Conservation (phyloP, 306 rosid species). For the Acacia crassicarpa region DNA sequence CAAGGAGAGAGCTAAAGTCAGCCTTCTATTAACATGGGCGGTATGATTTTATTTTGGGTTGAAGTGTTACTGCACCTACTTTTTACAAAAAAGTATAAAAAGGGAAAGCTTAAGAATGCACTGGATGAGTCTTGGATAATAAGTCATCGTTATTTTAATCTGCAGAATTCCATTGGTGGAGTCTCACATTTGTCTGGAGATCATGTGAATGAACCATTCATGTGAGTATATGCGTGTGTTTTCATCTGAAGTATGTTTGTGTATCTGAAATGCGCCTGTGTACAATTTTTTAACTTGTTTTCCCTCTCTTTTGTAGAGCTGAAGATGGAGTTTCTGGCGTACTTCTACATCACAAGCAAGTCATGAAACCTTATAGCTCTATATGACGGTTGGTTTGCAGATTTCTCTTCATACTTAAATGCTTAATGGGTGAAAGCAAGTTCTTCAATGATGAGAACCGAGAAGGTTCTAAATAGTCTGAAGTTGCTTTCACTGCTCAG, state of each 20-base stretch:
- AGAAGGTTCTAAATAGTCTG: slow-evolving; percentile 28
- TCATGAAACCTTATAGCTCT: slow-evolving; percentile 76
- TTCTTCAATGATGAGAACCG: slow-evolving; percentile 13
- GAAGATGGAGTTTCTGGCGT: slow-evolving; percentile 98
- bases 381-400: slow-evolving; percentile 87
- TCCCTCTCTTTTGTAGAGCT: slow-evolving; percentile 57
- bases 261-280: background rate
- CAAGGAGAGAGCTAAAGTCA: slow-evolving; percentile 97
- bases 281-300: slow-evolving; percentile 23
- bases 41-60: slow-evolving; percentile 52
- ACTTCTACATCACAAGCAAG: slow-evolving; percentile 99
- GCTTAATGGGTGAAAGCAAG: slow-evolving; percentile 34
- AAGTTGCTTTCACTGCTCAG: slow-evolving; percentile 15
- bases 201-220: slow-evolving; percentile 90
- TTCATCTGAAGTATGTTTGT: background rate
- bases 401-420: slow-evolving; percentile 53
- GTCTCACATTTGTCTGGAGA: slow-evolving; percentile 82
- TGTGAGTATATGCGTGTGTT: slow-evolving; percentile 48
- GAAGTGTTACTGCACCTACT: slow-evolving; percentile 21
- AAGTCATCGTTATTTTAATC: slow-evolving; percentile 34
- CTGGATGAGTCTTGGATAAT: slow-evolving; percentile 27
- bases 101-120: background rate
- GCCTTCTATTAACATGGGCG: slow-evolving; percentile 97
- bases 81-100: background rate
- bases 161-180: slow-evolving; percentile 98